phyloP scores from a whole-genome alignment of 2,329 filamentous ascomycete genomes.

The Phyllosticta ampelicida region DNA sequence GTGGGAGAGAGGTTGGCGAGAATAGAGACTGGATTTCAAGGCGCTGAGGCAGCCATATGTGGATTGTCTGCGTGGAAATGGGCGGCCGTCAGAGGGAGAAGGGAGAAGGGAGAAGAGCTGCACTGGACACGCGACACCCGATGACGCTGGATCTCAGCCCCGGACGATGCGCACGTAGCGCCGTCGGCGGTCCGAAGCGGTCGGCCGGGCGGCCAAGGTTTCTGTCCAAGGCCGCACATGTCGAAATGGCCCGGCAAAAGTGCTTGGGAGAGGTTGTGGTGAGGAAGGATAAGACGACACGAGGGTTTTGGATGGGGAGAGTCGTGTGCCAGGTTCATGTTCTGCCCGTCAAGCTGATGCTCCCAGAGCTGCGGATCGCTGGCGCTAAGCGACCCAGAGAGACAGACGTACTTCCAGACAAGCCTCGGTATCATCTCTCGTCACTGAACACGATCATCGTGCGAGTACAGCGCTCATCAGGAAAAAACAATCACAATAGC shows the following conservation, averaged over 20 bases:
- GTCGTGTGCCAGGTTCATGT: background rate
- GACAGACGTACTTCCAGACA: no score
- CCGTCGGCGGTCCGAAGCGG: background rate
- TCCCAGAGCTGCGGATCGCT: background rate
- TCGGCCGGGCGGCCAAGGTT: background rate
- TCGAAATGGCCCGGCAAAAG: background rate
- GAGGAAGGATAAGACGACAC: background rate
- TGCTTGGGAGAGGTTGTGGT: background rate
- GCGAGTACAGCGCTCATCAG: no score
- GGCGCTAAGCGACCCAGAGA: no score
- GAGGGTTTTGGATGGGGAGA: background rate
- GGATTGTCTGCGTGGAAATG: background rate
- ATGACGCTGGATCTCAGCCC: background rate
- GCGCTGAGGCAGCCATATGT: background rate
- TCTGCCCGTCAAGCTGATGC: background rate
- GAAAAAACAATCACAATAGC: background rate
- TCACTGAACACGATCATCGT: no score
- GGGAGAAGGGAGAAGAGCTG: background rate
- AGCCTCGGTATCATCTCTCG: no score
- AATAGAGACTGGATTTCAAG: background rate
- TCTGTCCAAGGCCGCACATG: background rate
- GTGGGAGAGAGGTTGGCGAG: background rate
- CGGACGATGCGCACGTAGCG: background rate
- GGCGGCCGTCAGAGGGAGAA: background rate
- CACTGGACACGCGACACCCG: constrained; percentile 6